A percentile compares a stretch with the other conserved stretches of the same genome.
Evolutionary conservation across 768 basidiomycete genomes (phyloP).

Genomic region (Xerocomus spinulosus): DNA sequence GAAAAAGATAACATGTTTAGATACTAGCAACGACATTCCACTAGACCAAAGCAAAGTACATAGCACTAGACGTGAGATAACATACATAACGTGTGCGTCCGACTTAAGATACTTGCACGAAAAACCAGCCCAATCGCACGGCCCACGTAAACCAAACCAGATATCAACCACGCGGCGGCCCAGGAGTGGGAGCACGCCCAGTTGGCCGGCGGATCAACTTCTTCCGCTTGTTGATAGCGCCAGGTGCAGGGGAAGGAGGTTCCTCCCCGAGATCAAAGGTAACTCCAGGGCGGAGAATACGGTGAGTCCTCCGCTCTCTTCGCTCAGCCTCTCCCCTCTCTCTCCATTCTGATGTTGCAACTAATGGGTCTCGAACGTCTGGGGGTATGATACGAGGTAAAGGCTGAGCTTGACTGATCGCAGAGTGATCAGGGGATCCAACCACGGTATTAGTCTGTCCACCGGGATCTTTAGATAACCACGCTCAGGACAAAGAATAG

Average conservation of each 20-base stretch:
- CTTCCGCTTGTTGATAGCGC: constrained; percentile 20
- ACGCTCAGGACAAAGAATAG: background rate
- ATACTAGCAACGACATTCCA: constrained; percentile 16
- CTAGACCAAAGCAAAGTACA: constrained; percentile 19
- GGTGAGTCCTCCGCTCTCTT: constrained; percentile 35
- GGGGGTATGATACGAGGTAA: constrained; percentile 43
- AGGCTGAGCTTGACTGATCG: constrained; percentile 54
- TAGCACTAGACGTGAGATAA: constrained; percentile 25
- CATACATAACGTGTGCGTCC: constrained; percentile 23
- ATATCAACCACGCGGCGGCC: constrained; percentile 19
- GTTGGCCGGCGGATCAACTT: constrained; percentile 29
- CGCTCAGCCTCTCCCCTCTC: constrained; percentile 55
- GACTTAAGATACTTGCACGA: constrained; percentile 23
- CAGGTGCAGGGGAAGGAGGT: constrained; percentile 37
- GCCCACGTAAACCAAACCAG: background rate
- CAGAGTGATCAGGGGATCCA: constrained; percentile 70
- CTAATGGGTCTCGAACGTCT: constrained; percentile 56
- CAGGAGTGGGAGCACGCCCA: constrained; percentile 26
- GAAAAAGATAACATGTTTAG: constrained; percentile 7
- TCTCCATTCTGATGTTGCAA: constrained; percentile 69
- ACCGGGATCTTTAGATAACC: constrained; percentile 4
- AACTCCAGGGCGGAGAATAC: constrained; percentile 55
- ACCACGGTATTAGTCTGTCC: constrained; percentile 63
- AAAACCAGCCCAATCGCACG: background rate
- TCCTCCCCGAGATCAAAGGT: constrained; percentile 62